Percentiles rank a stretch among this genome's conserved stretches.
Evolutionary conservation across 805 yeast species (phyloP).

Genomic region (Saturnispora dispora): DNA sequence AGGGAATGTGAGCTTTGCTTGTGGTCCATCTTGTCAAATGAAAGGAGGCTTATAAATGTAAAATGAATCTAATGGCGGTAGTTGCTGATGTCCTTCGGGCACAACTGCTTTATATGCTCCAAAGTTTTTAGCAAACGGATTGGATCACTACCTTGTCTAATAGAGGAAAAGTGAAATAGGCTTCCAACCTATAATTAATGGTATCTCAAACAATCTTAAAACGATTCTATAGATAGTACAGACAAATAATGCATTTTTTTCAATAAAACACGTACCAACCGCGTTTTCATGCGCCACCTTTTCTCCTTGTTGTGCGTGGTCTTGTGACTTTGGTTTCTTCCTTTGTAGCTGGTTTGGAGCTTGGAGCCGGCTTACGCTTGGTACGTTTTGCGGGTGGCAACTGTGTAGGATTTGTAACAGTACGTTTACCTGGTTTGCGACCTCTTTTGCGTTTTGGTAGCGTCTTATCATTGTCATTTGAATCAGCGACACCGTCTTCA

Average conservation of each 20-base stretch:
- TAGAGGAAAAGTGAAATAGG: neutral
- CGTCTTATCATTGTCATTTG: neutral
- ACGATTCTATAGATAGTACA: neutral
- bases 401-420: neutral
- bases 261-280: neutral
- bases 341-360: neutral
- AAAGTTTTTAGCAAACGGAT: neutral
- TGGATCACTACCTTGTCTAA: neutral
- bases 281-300: constrained; percentile 2
- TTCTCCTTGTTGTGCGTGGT: neutral
- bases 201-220: neutral
- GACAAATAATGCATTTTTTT: neutral
- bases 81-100: neutral
- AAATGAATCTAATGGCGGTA: neutral
- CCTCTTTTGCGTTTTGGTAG: neutral
- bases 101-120: neutral
- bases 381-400: neutral
- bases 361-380: neutral
- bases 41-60: neutral
- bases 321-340: neutral
- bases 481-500: neutral
- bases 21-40: neutral
- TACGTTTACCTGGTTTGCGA: neutral
- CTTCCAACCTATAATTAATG: neutral
- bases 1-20: constrained; percentile 1